Evolutionary conservation across 176 grass and related monocot genomes (phyloP), one percentile per base, ranked within the genome.

Genomic region (Triticum urartu): DNA sequence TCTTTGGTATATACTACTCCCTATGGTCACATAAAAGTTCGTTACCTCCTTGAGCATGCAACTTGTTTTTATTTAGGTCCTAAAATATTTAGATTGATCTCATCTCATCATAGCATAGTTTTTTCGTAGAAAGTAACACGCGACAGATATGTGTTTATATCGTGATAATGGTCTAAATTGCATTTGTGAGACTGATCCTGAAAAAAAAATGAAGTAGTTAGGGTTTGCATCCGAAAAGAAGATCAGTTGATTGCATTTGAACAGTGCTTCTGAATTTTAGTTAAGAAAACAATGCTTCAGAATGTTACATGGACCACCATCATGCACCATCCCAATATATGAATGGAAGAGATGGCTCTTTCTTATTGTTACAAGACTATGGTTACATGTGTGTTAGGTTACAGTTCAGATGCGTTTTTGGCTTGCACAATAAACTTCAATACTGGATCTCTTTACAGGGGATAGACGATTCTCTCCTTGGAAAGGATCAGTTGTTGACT

Each of bases 401-500:
- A 24, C 24, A 3, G 50, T 48, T 50, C 15, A 56, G 26, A 62
- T 36, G 25, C 83, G 26, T 67, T 82, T 80, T 82, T 64, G 20
- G 52, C 78, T 86, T 73, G 58, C 47, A 52, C 9, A 72, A 25
- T 24, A 59, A 70, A 81, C 64, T 11, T 78, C 26, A 81, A 48
- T 72, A 43, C 42, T 28, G 61, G 71, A 85, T 85, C 67, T 83
- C 15, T 83, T 71, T 93, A 64, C 76, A 97, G 95, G 92, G 83
- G 42, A 43, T 43, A 43, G 42, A 43, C 42, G 42, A 43, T 43
- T 43, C 42, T 43, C 42, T 43, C 2, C 42, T 43, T 43, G 42
- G 42, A 43, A 43, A 43, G 42, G 42, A 43, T 43, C 42, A 43
- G 42, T 43, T 43, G 42, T 43, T 11, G 42, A 43, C 42, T 43